phyloP scores from a whole-genome alignment of 1,284 basidiomycete genomes.

The Volvariella surrecta region DNA sequence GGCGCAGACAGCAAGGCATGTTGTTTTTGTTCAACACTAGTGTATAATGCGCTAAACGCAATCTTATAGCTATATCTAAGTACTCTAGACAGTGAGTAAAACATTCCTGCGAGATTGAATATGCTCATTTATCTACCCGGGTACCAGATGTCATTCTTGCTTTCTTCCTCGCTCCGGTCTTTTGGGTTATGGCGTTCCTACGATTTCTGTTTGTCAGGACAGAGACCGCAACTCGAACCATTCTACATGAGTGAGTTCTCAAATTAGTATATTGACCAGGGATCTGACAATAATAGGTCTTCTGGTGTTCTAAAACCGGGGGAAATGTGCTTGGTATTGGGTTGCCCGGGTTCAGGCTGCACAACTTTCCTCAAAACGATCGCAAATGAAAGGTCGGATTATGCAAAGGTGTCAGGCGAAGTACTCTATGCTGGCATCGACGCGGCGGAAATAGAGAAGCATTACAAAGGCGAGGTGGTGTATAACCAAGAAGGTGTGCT shows the following conservation, averaged over 20 bases:
- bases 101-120: slow-evolving; percentile 11
- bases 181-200: slow-evolving; percentile 40
- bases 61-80: slow-evolving; percentile 55
- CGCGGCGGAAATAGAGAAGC: slow-evolving; percentile 53
- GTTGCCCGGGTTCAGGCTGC: slow-evolving; percentile 78
- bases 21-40: neutral
- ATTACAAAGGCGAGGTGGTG: slow-evolving; percentile 77
- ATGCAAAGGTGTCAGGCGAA: slow-evolving; percentile 51
- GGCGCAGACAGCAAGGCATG: slow-evolving; percentile 50
- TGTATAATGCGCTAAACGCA: slow-evolving; percentile 2
- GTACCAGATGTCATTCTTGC: slow-evolving; percentile 47
- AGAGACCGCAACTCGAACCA: slow-evolving; percentile 40
- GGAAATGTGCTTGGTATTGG: slow-evolving; percentile 66
- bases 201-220: slow-evolving; percentile 45
- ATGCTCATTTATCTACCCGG: neutral
- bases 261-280: slow-evolving; percentile 16
- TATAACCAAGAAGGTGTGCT: slow-evolving; percentile 70
- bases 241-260: slow-evolving; percentile 50
- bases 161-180: slow-evolving; percentile 48
- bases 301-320: slow-evolving; percentile 69
- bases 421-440: slow-evolving; percentile 70
- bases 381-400: slow-evolving; percentile 63
- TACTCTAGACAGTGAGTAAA: slow-evolving; percentile 46
- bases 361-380: slow-evolving; percentile 74
- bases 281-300: slow-evolving; percentile 36